phyloP scores from a whole-genome alignment of 495 filamentous ascomycete species.

The Clavariopsis aquatica region DNA sequence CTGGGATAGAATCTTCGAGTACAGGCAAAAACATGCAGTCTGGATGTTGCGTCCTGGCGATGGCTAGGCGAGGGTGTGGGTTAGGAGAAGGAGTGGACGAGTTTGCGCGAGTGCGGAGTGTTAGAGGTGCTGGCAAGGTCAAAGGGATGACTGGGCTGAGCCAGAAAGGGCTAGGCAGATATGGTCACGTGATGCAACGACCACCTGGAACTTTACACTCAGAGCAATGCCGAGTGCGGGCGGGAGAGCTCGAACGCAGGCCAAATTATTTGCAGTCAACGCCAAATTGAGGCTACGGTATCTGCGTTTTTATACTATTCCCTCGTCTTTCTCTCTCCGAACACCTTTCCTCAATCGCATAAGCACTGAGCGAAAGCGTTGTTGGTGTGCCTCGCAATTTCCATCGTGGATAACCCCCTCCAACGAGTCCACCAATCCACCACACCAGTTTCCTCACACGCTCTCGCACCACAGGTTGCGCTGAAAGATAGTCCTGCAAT shows the following conservation, averaged over 20 bases:
- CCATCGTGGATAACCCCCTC: constrained; percentile 1
- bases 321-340: not conserved
- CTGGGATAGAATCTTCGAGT: not conserved
- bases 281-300: not conserved
- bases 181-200: not conserved
- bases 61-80: not conserved
- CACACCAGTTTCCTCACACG: not conserved
- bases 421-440: not conserved
- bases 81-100: not conserved
- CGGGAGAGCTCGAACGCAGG: not conserved
- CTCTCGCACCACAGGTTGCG: not conserved
- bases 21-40: not conserved
- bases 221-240: not conserved
- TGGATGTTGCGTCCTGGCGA: not conserved
- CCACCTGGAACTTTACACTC: not conserved
- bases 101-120: not conserved
- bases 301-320: not conserved
- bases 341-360: not conserved
- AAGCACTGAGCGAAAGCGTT: not conserved
- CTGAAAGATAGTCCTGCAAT: not conserved
- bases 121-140: not conserved
- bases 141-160: not conserved
- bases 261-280: not conserved
- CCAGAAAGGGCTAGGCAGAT: not conserved
- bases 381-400: constrained; percentile 1